Evolutionary conservation across 768 basidiomycete genomes (phyloP), one percentile per base, ranked within the genome.

Genomic region (Mycena galericulata): DNA sequence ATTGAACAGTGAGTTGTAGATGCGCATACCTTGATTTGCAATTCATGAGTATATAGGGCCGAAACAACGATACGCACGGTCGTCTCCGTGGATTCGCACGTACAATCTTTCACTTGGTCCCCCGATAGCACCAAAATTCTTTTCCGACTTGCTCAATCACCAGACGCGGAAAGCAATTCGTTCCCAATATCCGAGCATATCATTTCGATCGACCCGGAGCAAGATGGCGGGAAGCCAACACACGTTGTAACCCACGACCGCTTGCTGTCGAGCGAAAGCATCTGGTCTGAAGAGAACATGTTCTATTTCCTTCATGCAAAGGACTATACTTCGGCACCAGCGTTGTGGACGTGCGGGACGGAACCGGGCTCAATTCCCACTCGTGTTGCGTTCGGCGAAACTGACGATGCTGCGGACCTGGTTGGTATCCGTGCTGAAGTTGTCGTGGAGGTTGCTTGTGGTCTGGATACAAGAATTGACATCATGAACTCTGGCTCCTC

Each of bases 111-210:
- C 46, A 53, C 66, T 20, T 71, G 70, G 70, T 63, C 70, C 20
- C 66, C 70, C 11, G 70, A 71, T 40, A 71, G 66, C 54, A 57
- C 51, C 2, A 32, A 27, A 11, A 64, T 71, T 55, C 40, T 71
- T 1, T 68, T 60, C 26, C 70, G 70, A 2, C 53, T 67, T 5
- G 20, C 51, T 3, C 30, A 67, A 36, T 34, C 41, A 1, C 53
- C 61, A 2, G 62, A 45, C 58, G 14, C 62, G 4, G 70, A 71
- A 29, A 67, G 58, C 51, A 15, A 38, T 14, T 20, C 45, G n/a
- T 65, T 68, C 26, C 66, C 66, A 27, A 29, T 59, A 14, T 68
- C 66, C 18, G 66, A 68, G 34, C 34, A 71, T 14, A 38, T 71
- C 22, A 36, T 68, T 18, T 68, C 58, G 15, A 30, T 71, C 27